Percentiles rank a stretch among this genome's conserved stretches.
These are phyloP conservation scores for Mucor circinelloides DNA, from an alignment of 371 early-diverging fungal species.

Conservation along the genomic window DNA sequence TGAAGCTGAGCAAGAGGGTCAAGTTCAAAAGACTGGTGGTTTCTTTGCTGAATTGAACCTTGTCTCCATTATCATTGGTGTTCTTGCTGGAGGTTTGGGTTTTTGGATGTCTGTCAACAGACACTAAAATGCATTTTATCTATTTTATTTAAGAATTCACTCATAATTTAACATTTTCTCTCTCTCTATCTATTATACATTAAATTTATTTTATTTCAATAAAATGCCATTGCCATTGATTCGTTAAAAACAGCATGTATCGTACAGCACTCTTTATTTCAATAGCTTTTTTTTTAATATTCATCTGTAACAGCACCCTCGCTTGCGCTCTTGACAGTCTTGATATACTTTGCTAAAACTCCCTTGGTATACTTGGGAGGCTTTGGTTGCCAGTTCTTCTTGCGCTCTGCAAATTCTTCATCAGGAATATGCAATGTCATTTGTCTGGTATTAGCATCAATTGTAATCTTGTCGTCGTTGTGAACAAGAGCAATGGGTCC, in stretches of 20 bases:
- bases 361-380: conserved; percentile 89
- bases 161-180: not conserved
- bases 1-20: not conserved
- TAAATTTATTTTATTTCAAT: not conserved
- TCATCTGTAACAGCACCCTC: conserved; percentile 90
- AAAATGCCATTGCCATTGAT: not conserved
- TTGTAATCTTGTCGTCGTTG: conserved; percentile 85
- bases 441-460: conserved; percentile 80
- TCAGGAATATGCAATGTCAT: conserved; percentile 79
- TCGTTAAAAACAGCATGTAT: too few relatives aligned
- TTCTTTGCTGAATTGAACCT: conserved; percentile 12
- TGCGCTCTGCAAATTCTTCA: conserved; percentile 74
- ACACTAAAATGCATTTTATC: not conserved
- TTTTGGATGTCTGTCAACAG: conserved; percentile 15
- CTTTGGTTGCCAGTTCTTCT: conserved; percentile 72
- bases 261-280: too few relatives aligned
- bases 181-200: not conserved
- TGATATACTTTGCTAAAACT: conserved; percentile 87
- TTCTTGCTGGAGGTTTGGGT: conserved; percentile 33
- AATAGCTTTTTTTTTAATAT: conserved; percentile 25
- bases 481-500: conserved; percentile 92
- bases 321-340: conserved; percentile 81
- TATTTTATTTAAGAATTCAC: not conserved
- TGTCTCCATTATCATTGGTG: conserved; percentile 30
- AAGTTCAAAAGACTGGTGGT: not conserved